A percentile compares a stretch with the other conserved stretches of the same genome.
Evolutionary conservation across 768 basidiomycete species (phyloP).

Genomic region (Panus rudis): DNA sequence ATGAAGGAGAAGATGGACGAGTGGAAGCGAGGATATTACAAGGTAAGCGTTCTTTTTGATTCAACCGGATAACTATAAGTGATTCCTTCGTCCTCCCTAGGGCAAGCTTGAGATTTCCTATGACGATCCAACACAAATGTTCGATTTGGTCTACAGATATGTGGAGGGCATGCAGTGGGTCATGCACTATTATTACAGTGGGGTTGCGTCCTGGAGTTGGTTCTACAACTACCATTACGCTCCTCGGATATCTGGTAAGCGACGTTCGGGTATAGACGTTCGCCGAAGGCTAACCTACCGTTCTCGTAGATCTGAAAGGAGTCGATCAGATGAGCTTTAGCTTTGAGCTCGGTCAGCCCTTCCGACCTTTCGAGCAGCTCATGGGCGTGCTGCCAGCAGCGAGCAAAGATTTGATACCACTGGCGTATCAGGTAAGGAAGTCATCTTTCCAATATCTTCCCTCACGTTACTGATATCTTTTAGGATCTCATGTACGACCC

Average conservation of each 20-base stretch:
- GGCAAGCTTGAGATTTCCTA: conserved; percentile 83
- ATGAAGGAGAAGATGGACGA: conserved; percentile 81
- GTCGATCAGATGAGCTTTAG: conserved; percentile 77
- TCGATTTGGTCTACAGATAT: conserved; percentile 70
- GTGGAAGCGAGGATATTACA: conserved; percentile 90
- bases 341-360: conserved; percentile 84
- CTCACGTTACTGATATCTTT: conserved; percentile 2
- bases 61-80: background rate
- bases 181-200: conserved; percentile 97
- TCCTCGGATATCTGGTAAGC: conserved; percentile 87
- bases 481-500: conserved; percentile 87
- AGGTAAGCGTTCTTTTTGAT: conserved; percentile 40
- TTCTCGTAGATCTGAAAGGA: conserved; percentile 46
- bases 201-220: conserved; percentile 98
- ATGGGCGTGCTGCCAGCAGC: conserved; percentile 97
- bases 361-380: conserved; percentile 89
- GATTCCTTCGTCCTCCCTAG: conserved; percentile 31
- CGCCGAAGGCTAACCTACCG: background rate
- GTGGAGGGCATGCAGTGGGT: conserved; percentile 98
- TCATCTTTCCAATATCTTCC: background rate
- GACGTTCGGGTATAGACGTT: background rate
- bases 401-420: conserved; percentile 81
- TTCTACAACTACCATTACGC: conserved; percentile 99
- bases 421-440: conserved; percentile 69
- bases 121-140: conserved; percentile 60